Evolutionary conservation across 495 filamentous ascomycete species (phyloP).

Genomic region (Neurospora sublineolata): DNA sequence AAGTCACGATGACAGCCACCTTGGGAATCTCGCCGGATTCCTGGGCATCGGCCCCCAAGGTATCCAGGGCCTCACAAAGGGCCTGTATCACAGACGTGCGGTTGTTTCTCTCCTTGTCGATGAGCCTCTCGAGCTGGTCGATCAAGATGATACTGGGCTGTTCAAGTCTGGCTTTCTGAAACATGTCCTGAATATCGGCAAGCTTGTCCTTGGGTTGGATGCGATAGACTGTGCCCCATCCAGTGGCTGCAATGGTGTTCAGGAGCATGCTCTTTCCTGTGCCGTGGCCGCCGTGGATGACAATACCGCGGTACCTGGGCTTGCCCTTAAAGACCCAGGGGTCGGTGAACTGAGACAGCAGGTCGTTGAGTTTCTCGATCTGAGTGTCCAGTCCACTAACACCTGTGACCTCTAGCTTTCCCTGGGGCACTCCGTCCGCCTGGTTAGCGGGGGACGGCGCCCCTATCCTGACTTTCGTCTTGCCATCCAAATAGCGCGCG

Average conservation of each 20-base stretch:
- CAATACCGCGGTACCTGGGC: slow-evolving; percentile 41
- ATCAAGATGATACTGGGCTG: slow-evolving; percentile 78
- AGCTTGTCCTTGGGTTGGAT: slow-evolving; percentile 47
- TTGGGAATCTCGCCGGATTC: slow-evolving; percentile 25
- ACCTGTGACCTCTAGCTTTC: slow-evolving; percentile 30
- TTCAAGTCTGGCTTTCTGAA: slow-evolving; percentile 56
- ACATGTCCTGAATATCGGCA: slow-evolving; percentile 51
- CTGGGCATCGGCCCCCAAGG: slow-evolving; percentile 26
- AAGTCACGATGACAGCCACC: slow-evolving; percentile 59
- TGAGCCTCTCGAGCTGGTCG: slow-evolving; percentile 67
- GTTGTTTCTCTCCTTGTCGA: slow-evolving; percentile 48
- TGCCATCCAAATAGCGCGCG: slow-evolving; percentile 26
- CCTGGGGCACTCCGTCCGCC: slow-evolving; percentile 8
- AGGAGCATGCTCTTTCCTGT: slow-evolving; percentile 72
- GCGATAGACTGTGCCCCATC: slow-evolving; percentile 56
- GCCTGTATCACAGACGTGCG: slow-evolving; percentile 35
- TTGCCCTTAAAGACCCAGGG: slow-evolving; percentile 17
- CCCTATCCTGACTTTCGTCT: slow-evolving; percentile 26
- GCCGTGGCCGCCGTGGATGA: slow-evolving; percentile 74
- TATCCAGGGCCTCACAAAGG: slow-evolving; percentile 43
- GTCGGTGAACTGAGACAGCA: slow-evolving; percentile 45
- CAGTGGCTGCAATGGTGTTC: slow-evolving; percentile 48
- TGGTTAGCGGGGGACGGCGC: slow-evolving; percentile 2
- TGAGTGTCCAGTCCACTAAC: slow-evolving; percentile 56
- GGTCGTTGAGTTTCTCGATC: slow-evolving; percentile 53